phyloP scores from a whole-genome alignment of 169 alveolate species.

The Cystoisospora suis region DNA sequence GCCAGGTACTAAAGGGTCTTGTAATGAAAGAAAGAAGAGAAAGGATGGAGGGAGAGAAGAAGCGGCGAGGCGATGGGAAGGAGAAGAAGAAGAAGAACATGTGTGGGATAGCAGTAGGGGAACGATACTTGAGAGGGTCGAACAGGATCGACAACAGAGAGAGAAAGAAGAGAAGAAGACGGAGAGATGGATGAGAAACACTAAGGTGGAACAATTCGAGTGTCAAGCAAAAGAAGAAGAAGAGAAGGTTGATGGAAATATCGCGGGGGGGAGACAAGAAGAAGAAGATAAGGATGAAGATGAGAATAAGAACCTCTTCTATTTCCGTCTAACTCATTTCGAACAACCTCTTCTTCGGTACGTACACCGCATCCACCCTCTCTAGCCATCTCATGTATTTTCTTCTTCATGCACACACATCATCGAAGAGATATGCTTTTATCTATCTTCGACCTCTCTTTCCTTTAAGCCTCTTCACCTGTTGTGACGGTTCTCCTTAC shows the following conservation, averaged over 20 bases:
- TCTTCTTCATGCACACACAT: neutral
- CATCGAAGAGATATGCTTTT: neutral
- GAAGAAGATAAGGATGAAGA: too few relatives aligned
- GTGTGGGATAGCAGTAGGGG: constrained; percentile 76
- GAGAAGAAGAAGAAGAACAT: neutral
- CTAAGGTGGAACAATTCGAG: neutral
- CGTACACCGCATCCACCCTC: too few relatives aligned
- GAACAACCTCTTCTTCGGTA: constrained; percentile 70
- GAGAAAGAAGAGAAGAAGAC: constrained; percentile 64
- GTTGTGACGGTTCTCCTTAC: too few relatives aligned
- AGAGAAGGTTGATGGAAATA: too few relatives aligned
- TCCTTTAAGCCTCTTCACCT: too few relatives aligned
- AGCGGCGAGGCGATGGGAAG: neutral
- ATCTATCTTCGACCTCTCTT: too few relatives aligned
- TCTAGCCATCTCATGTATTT: neutral
- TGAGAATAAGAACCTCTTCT: too few relatives aligned
- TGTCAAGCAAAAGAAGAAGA: too few relatives aligned
- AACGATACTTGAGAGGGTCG: constrained; percentile 28
- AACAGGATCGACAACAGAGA: constrained; percentile 63
- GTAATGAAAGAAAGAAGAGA: too few relatives aligned
- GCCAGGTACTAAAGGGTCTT: too few relatives aligned
- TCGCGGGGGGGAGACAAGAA: too few relatives aligned
- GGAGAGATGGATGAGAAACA: constrained; percentile 71
- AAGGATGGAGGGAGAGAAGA: neutral
- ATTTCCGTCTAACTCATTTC: constrained; percentile 85